Percentiles rank a stretch among this genome's conserved stretches.
Conservation (phyloP, 768 basidiomycete species). For the Pulveroboletus ravenelii region DNA sequence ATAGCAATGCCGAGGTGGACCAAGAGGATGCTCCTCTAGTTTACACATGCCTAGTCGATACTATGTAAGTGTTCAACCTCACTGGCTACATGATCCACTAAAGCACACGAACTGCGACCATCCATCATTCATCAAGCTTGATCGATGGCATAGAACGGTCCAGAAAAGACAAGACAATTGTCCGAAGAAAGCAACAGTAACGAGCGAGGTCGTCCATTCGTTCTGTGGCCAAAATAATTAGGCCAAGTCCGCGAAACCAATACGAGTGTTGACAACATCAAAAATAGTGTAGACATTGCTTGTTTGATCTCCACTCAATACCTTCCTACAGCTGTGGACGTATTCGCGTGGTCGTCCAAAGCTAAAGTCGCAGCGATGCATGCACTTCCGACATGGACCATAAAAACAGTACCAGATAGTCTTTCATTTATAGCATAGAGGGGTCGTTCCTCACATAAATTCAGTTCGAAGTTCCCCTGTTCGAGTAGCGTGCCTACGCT, state of each 20-base stretch:
- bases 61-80: neutral
- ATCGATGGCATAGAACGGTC: neutral
- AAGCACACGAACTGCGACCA: neutral
- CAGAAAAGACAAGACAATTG: neutral
- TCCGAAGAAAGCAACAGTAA: neutral
- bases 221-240: slow-evolving; percentile 3
- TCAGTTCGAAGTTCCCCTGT: too few species aligned
- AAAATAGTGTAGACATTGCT: slow-evolving; percentile 29
- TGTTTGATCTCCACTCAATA: too few species aligned
- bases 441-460: too few species aligned
- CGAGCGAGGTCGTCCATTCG: neutral
- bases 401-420: too few species aligned
- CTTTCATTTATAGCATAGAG: too few species aligned
- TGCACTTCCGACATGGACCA: too few species aligned
- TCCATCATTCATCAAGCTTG: neutral
- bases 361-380: neutral
- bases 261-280: slow-evolving; percentile 30
- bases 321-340: too few species aligned
- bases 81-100: neutral
- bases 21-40: slow-evolving; percentile 65
- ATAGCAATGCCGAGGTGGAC: slow-evolving; percentile 90
- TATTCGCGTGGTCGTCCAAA: neutral
- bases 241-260: slow-evolving; percentile 39
- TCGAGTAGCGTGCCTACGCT: too few species aligned
- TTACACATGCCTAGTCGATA: neutral